Percentiles rank a stretch among this genome's conserved stretches.
Evolutionary conservation across 208 protist species (phyloP).

Genomic region (Leishmania aethiopica): DNA sequence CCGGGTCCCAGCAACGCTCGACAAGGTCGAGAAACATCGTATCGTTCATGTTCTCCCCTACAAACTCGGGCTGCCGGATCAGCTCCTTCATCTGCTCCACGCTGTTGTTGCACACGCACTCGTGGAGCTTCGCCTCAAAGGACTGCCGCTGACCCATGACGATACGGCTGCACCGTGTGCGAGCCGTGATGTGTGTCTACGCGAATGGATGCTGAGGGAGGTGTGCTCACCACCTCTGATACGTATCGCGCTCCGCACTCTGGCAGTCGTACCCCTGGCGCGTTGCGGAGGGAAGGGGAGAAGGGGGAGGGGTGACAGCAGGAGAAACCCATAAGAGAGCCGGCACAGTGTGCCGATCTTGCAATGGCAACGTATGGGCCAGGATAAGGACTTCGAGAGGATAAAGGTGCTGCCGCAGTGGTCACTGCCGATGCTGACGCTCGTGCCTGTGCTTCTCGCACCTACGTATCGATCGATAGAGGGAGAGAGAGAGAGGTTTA

Average conservation of each 20-base stretch:
- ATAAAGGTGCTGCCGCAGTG: neutral
- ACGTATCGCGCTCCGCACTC: neutral
- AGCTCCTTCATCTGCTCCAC: slow-evolving; percentile 42
- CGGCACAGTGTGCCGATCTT: neutral
- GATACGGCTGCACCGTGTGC: neutral
- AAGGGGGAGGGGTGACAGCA: neutral
- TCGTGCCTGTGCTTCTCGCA: neutral
- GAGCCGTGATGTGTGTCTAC: neutral
- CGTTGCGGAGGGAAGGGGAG: neutral
- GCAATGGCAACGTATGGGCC: neutral
- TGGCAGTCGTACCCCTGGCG: neutral
- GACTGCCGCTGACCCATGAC: slow-evolving; percentile 67
- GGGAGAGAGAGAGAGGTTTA: neutral
- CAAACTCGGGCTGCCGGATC: slow-evolving; percentile 45
- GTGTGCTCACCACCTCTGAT: neutral
- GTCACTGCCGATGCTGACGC: neutral
- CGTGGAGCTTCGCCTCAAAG: slow-evolving; percentile 44
- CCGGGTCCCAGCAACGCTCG: slow-evolving; percentile 48
- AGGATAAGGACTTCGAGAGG: neutral
- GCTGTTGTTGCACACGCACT: slow-evolving; percentile 70
- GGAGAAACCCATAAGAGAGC: neutral
- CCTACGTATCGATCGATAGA: neutral
- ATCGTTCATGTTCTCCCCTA: slow-evolving; percentile 36
- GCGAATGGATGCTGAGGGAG: neutral
- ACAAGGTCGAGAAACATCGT: slow-evolving; percentile 71